phyloP scores from a whole-genome alignment of 2,329 filamentous ascomycete genomes.

The Nannizzia gypsea region DNA sequence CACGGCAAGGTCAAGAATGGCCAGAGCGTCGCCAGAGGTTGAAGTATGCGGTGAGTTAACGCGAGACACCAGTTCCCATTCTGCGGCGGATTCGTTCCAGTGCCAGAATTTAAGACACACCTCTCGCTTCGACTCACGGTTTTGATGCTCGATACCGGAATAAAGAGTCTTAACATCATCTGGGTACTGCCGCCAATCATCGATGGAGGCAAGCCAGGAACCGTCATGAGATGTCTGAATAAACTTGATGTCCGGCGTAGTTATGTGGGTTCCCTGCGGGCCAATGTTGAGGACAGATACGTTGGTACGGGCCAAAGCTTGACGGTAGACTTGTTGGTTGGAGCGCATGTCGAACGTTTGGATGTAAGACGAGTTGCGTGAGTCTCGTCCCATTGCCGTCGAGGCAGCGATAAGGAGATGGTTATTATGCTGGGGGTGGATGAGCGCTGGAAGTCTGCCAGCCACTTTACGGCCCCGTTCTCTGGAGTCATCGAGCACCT shows the following conservation, averaged over 20 bases:
- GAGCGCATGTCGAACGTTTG: slow-evolving; percentile 80
- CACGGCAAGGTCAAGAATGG: slow-evolving; percentile 60
- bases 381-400: slow-evolving; percentile 36
- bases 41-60: slow-evolving; percentile 69
- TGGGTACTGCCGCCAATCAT: slow-evolving; percentile 71
- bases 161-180: slow-evolving; percentile 53
- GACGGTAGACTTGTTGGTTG: slow-evolving; percentile 66
- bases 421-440: slow-evolving; percentile 52
- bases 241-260: slow-evolving; percentile 65
- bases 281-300: slow-evolving; percentile 68
- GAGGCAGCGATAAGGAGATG: slow-evolving; percentile 57
- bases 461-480: slow-evolving; percentile 20
- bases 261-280: slow-evolving; percentile 57
- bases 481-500: slow-evolving; percentile 34
- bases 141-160: slow-evolving; percentile 16
- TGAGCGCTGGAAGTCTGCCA: slow-evolving; percentile 42
- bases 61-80: slow-evolving; percentile 66
- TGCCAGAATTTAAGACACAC: slow-evolving; percentile 86
- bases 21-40: slow-evolving; percentile 39
- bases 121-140: slow-evolving; percentile 37
- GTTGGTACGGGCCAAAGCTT: slow-evolving; percentile 80
- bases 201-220: slow-evolving; percentile 79
- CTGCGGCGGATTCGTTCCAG: slow-evolving; percentile 44
- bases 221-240: slow-evolving; percentile 70
- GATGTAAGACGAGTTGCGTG: slow-evolving; percentile 48